Evolutionary conservation across 2,329 filamentous ascomycete species (phyloP).

Genomic region (Xylariaceae sp.): DNA sequence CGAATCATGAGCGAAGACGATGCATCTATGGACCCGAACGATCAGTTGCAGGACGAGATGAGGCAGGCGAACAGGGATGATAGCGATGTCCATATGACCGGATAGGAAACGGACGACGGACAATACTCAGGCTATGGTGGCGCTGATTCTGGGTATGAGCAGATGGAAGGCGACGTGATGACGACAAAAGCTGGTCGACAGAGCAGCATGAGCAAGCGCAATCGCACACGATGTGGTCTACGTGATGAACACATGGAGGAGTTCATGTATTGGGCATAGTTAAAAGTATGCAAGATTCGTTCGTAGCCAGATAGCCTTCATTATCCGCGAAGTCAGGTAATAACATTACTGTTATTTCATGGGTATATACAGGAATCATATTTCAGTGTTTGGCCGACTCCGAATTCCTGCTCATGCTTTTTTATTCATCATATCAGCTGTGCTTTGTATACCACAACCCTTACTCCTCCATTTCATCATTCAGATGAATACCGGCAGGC

Average conservation of each 20-base stretch:
- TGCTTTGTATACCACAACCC: not conserved
- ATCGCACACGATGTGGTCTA: too few relatives aligned
- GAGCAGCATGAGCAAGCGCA: not conserved
- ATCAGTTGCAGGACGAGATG: slow-evolving; percentile 62
- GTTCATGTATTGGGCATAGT: not conserved
- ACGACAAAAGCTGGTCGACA: not conserved
- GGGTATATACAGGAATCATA: slow-evolving; percentile 36
- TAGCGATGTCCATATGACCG: slow-evolving; percentile 66
- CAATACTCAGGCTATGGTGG: not conserved
- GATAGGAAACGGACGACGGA: slow-evolving; percentile 43
- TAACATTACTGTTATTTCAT: slow-evolving; percentile 31
- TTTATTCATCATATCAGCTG: not conserved
- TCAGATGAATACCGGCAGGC: slow-evolving; percentile 68
- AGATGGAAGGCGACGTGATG: not conserved
- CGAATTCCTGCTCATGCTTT: not conserved
- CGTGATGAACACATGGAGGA: too few relatives aligned
- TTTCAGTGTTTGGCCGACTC: slow-evolving; percentile 1
- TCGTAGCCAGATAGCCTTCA: not conserved
- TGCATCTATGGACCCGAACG: slow-evolving; percentile 51
- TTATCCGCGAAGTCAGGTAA: slow-evolving; percentile 5
- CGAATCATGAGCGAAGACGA: slow-evolving; percentile 38
- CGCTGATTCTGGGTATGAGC: not conserved
- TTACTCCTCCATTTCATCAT: slow-evolving; percentile 68
- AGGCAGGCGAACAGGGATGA: slow-evolving; percentile 49
- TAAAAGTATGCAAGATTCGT: not conserved